Percentiles rank a stretch among this genome's conserved stretches.
phyloP scores from a whole-genome alignment of 805 yeast genomes.

The Saturnispora galanensis region DNA sequence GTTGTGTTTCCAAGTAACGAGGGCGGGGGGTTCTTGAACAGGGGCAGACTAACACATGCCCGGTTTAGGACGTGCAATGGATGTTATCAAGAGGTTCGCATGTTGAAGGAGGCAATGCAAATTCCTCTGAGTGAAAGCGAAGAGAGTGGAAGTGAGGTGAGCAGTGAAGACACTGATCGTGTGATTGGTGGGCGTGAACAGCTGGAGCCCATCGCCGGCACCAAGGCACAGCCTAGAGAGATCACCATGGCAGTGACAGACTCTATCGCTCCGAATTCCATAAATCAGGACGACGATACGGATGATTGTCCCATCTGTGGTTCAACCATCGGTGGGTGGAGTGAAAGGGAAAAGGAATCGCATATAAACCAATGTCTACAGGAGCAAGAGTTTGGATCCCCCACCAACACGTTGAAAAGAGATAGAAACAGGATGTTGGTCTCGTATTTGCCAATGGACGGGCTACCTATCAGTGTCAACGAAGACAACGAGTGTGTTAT shows the following conservation, averaged over 20 bases:
- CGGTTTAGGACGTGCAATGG: conserved; percentile 67
- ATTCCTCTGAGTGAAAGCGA: conserved; percentile 8
- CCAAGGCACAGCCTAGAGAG: conserved; percentile 12
- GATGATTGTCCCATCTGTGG: conserved; percentile 39
- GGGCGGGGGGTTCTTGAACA: conserved; percentile 9
- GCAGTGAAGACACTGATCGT: neutral
- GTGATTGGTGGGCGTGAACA: neutral
- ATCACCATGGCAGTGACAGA: conserved; percentile 8
- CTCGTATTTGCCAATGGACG: conserved; percentile 43
- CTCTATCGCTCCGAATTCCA: neutral
- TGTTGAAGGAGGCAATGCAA: conserved; percentile 35
- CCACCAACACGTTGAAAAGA: conserved; percentile 33
- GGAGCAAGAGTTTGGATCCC: conserved; percentile 52
- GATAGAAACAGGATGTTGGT: conserved; percentile 77
- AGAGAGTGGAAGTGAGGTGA: conserved; percentile 3
- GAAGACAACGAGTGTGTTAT: conserved; percentile 78
- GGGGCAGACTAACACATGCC: conserved; percentile 32
- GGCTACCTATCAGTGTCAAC: conserved; percentile 19
- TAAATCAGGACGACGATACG: conserved; percentile 20
- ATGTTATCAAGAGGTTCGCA: conserved; percentile 54
- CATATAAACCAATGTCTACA: conserved; percentile 67
- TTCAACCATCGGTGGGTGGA: conserved; percentile 15
- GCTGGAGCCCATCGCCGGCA: neutral
- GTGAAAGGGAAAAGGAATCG: conserved; percentile 35
- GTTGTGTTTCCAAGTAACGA: conserved; percentile 35